Evolutionary conservation across 768 basidiomycete genomes (phyloP).

Genomic region (Tephrocybe rancida): DNA sequence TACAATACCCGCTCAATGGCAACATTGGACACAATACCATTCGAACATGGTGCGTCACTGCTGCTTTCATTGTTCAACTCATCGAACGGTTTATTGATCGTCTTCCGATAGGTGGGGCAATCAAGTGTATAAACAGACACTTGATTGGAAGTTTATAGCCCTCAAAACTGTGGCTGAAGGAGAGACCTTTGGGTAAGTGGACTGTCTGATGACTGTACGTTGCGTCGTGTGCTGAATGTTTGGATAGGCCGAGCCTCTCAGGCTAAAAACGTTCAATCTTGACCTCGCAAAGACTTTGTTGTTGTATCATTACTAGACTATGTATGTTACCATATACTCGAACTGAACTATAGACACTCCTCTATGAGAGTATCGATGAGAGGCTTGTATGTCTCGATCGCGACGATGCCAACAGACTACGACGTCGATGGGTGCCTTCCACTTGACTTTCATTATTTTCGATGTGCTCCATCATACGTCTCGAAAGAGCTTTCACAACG

Average conservation of each 20-base stretch:
- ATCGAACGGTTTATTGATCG: neutral
- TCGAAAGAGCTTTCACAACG: too few species aligned
- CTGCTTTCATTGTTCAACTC: neutral
- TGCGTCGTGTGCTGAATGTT: neutral
- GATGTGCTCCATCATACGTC: too few species aligned
- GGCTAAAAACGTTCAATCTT: neutral
- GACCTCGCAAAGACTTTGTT: neutral
- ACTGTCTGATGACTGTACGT: neutral
- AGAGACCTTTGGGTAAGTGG: conserved; percentile 36
- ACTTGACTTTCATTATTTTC: too few species aligned
- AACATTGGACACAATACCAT: conserved; percentile 37
- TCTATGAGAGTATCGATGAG: too few species aligned
- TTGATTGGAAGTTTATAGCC: conserved; percentile 34
- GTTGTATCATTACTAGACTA: conserved; percentile 11
- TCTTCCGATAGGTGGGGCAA: conserved; percentile 24
- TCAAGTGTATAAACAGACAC: conserved; percentile 33
- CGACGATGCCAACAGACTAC: too few species aligned
- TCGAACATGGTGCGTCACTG: conserved; percentile 33
- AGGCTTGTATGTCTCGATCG: too few species aligned
- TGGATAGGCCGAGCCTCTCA: neutral
- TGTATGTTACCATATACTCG: conserved; percentile 4
- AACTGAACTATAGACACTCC: conserved; percentile 6
- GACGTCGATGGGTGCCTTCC: too few species aligned
- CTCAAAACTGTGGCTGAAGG: conserved; percentile 27
- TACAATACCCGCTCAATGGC: conserved; percentile 48